Percentiles rank a stretch among this genome's conserved stretches.
These are phyloP conservation scores for Termitomyces sp. DNA, from an alignment of 768 basidiomycete genomes.

Conservation along the genomic window DNA sequence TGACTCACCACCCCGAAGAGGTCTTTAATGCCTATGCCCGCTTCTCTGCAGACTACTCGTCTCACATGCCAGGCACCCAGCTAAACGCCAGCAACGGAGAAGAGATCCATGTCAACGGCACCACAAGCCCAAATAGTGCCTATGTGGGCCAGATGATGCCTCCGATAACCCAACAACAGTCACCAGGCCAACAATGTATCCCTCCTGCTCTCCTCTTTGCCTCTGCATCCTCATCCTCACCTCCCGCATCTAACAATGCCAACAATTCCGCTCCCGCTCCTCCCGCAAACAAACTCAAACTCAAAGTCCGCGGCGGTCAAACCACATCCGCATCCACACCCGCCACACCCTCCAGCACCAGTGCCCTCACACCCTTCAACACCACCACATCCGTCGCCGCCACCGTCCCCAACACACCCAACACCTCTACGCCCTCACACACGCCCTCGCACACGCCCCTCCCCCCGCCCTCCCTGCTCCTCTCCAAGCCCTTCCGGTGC, in stretches of 20 bases:
- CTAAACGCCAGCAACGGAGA: slow-evolving; percentile 35
- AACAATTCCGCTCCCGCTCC: not conserved
- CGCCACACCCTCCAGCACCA: slow-evolving; percentile 18
- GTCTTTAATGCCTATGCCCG: slow-evolving; percentile 70
- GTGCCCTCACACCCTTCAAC: slow-evolving; percentile 12
- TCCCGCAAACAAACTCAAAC: slow-evolving; percentile 16
- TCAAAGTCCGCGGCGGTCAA: slow-evolving; percentile 16
- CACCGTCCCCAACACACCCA: slow-evolving; percentile 3
- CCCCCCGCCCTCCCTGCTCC: slow-evolving; percentile 53
- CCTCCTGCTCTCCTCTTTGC: slow-evolving; percentile 22
- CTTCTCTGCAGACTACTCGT: slow-evolving; percentile 58
- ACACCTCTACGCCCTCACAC: slow-evolving; percentile 15
- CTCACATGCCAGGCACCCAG: slow-evolving; percentile 58
- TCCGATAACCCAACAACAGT: slow-evolving; percentile 1
- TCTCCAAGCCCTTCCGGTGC: slow-evolving; percentile 88
- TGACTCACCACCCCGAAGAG: slow-evolving; percentile 42
- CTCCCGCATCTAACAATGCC: not conserved
- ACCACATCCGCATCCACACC: slow-evolving; percentile 14
- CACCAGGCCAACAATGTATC: slow-evolving; percentile 15
- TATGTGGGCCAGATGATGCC: not conserved
- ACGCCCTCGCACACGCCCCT: slow-evolving; percentile 34
- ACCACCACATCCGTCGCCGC: not conserved
- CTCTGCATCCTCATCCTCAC: slow-evolving; percentile 3
- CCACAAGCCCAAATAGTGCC: not conserved
- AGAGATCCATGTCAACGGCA: slow-evolving; percentile 21